phyloP scores from a whole-genome alignment of 192 early-diverging fungal species.

The Podila verticillata region DNA sequence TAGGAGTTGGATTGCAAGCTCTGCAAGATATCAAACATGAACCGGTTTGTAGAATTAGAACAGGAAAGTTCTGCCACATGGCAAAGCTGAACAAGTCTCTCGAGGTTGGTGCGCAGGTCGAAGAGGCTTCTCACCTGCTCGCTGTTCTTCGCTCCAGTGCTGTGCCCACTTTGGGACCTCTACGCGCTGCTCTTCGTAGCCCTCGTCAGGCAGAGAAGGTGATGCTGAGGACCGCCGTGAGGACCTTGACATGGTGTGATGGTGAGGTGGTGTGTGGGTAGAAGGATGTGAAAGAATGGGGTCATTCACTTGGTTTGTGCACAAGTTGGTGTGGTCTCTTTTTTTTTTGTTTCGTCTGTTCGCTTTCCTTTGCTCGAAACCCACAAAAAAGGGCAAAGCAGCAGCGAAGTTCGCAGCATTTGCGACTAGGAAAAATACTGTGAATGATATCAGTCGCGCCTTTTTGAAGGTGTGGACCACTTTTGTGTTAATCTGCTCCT shows the following conservation, averaged over 20 bases:
- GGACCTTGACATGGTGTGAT: slow-evolving; percentile 18
- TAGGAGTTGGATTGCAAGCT: slow-evolving; percentile 37
- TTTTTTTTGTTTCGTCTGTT: too few species aligned
- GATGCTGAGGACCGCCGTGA: slow-evolving; percentile 34
- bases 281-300: background rate
- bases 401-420: too few species aligned
- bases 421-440: too few species aligned
- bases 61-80: background rate
- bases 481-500: too few species aligned
- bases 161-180: slow-evolving; percentile 54
- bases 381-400: too few species aligned
- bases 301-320: background rate
- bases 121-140: slow-evolving; percentile 33
- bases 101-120: too few species aligned
- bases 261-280: background rate
- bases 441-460: too few species aligned
- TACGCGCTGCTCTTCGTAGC: slow-evolving; percentile 53
- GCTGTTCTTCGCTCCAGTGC: slow-evolving; percentile 59
- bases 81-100: background rate
- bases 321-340: too few species aligned
- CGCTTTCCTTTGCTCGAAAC: too few species aligned
- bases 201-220: slow-evolving; percentile 41
- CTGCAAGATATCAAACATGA: slow-evolving; percentile 6
- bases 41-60: background rate
- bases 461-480: too few species aligned